Conservation (phyloP, 2,329 filamentous ascomycete genomes). For the Cytospora paraplurivora region DNA sequence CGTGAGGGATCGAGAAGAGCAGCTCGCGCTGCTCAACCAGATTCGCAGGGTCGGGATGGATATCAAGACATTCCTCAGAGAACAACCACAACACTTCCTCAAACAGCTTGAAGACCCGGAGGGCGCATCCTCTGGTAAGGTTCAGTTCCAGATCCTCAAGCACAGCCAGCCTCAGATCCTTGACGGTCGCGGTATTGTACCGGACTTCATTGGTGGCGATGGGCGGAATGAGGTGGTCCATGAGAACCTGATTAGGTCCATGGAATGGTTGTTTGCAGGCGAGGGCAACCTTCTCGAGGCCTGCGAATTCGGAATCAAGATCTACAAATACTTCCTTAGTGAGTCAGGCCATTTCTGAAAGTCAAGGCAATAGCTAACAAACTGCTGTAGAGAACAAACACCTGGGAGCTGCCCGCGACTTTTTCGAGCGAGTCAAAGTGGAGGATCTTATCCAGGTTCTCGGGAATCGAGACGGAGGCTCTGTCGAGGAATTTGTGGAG, state of each 20-base stretch:
- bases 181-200: slow-evolving; percentile 65
- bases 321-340: slow-evolving; percentile 87
- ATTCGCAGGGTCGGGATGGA: slow-evolving; percentile 77
- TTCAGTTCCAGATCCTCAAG: slow-evolving; percentile 55
- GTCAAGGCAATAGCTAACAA: slow-evolving; percentile 32
- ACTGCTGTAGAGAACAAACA: slow-evolving; percentile 47
- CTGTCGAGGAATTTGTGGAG: slow-evolving; percentile 47
- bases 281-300: slow-evolving; percentile 49
- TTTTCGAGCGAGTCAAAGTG: slow-evolving; percentile 55
- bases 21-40: slow-evolving; percentile 69
- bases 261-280: slow-evolving; percentile 83
- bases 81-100: slow-evolving; percentile 60
- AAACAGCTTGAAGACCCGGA: slow-evolving; percentile 47
- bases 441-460: slow-evolving; percentile 49
- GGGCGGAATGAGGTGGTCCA: slow-evolving; percentile 27
- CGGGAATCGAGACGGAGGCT: slow-evolving; percentile 42
- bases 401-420: slow-evolving; percentile 56
- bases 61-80: slow-evolving; percentile 70
- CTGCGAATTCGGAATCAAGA: slow-evolving; percentile 56
- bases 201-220: slow-evolving; percentile 73
- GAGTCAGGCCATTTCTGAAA: slow-evolving; percentile 45
- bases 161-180: slow-evolving; percentile 53
- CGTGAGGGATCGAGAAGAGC: slow-evolving; percentile 65
- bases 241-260: slow-evolving; percentile 70
- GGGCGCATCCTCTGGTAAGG: slow-evolving; percentile 44